Base-by-base conservation (phyloP, 176 grass and related monocot genomes). In the Avena sativa region DNA sequence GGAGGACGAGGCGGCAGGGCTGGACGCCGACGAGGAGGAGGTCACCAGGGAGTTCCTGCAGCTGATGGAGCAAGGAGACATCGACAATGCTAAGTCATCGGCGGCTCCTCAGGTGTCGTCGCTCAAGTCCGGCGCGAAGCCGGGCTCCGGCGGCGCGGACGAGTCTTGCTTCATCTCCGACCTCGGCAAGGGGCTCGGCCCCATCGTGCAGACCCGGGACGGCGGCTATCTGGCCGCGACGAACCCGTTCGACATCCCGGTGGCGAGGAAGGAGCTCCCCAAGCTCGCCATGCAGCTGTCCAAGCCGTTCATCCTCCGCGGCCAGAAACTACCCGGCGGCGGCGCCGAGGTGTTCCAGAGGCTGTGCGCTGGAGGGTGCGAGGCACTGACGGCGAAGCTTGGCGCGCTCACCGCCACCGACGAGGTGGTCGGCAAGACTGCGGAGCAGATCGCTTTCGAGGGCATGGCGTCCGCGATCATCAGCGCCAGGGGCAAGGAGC, bases 251-350 rank as follows among this genome's bases (percentile, higher is more conserved):
- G 92, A 98, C 60, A 65, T 87, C n/a, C 88, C 88, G 4, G 88
- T 94, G 9, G 57, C 10, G 34, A 91, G 84, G 76, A 95, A 91
- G 78, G 91, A 94, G 43, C 66, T 84, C 6, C 93, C 93, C 10
- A 98, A 95, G 81, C 96, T 98, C 52, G 88, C 96, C 49, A 98
- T 98, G 92, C 96, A 98, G 19, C 89, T 95, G 19, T 98, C 96
- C 17, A 94, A 92, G 75, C 91, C 91, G 10, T 91, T 98, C 72
- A 73, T 98, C 14, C 92, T 98, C 66, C 80, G 46, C 4, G 84
- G 67, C 63, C 86, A 92, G 89, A 92, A 86, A 59, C 79, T 91
- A 1, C 68, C 81, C 2, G 78, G 78, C 11, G 88, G 93, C 5
- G 93, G 93, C 46, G 79, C 91, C 4, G 96, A 98, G 70, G 75